phyloP scores from a whole-genome alignment of 1,284 basidiomycete species.

The Amylostereum areolatum region DNA sequence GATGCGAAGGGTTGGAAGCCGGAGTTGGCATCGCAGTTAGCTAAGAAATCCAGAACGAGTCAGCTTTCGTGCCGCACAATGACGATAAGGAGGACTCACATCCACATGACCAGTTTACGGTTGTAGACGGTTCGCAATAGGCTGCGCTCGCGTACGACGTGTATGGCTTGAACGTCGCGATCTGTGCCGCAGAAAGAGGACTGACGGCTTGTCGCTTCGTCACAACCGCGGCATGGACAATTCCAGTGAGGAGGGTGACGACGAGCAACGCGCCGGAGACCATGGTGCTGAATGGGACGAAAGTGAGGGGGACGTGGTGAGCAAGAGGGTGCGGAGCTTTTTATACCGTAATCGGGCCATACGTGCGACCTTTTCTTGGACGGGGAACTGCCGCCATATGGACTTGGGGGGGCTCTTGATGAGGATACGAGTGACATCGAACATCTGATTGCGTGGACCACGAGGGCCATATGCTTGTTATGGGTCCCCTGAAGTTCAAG shows the following conservation, averaged over 20 bases:
- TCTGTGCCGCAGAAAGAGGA: conserved; percentile 24
- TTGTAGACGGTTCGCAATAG: conserved; percentile 27
- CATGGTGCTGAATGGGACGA: too few species aligned
- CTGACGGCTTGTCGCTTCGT: conserved; percentile 19
- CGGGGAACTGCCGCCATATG: too few species aligned
- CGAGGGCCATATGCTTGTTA: too few species aligned
- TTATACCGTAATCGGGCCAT: too few species aligned
- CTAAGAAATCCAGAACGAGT: conserved; percentile 25
- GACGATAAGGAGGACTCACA: conserved; percentile 20
- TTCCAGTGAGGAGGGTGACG: not conserved
- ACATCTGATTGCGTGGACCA: too few species aligned
- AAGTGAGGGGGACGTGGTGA: too few species aligned
- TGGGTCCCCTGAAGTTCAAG: too few species aligned
- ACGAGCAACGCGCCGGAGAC: not conserved
- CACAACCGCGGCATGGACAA: not conserved
- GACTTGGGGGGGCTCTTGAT: too few species aligned
- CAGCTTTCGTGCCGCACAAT: not conserved
- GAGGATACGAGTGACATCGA: too few species aligned
- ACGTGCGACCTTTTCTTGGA: too few species aligned
- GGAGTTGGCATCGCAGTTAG: conserved; percentile 45
- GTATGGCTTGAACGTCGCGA: conserved; percentile 31
- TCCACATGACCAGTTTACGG: conserved; percentile 30
- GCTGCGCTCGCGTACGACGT: conserved; percentile 31
- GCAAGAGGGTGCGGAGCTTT: too few species aligned
- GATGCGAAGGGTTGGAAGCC: conserved; percentile 47